Evolutionary conservation across 129 eudicot species (phyloP).

Genomic region (Flaveria brownii): DNA sequence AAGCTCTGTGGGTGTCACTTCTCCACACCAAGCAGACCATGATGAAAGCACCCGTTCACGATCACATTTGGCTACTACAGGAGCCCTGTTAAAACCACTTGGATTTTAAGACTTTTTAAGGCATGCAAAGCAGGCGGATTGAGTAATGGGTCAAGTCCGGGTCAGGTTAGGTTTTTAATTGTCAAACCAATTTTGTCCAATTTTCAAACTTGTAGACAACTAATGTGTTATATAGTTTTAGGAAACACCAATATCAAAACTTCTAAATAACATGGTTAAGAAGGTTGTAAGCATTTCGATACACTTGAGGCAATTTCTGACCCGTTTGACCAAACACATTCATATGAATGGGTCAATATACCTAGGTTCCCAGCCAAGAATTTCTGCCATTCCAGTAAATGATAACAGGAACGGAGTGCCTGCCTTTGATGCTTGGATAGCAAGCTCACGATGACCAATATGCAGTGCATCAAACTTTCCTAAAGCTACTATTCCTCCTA

Average conservation of each 20-base stretch:
- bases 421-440: conserved; percentile 82
- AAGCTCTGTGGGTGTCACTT: conserved; percentile 62
- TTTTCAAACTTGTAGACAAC: background rate
- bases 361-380: conserved; percentile 99
- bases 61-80: conserved; percentile 91
- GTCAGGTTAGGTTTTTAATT: background rate
- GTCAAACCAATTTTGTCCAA: background rate
- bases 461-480: conserved; percentile 99
- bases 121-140: background rate
- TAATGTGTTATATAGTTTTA: background rate
- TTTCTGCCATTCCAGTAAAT: conserved; percentile 92
- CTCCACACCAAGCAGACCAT: conserved; percentile 84
- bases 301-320: background rate
- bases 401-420: conserved; percentile 86
- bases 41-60: conserved; percentile 81
- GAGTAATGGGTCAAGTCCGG: conserved; percentile 7
- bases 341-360: conserved; percentile 21
- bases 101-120: conserved; percentile 13
- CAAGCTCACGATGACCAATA: conserved; percentile 97
- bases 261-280: background rate
- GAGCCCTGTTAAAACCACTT: conserved; percentile 58
- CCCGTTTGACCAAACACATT: background rate
- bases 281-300: background rate
- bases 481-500: conserved; percentile 92
- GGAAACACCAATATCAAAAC: background rate